Evolutionary conservation across 176 grass and related monocot genomes (phyloP).

Genomic region (Triticum turgidum): DNA sequence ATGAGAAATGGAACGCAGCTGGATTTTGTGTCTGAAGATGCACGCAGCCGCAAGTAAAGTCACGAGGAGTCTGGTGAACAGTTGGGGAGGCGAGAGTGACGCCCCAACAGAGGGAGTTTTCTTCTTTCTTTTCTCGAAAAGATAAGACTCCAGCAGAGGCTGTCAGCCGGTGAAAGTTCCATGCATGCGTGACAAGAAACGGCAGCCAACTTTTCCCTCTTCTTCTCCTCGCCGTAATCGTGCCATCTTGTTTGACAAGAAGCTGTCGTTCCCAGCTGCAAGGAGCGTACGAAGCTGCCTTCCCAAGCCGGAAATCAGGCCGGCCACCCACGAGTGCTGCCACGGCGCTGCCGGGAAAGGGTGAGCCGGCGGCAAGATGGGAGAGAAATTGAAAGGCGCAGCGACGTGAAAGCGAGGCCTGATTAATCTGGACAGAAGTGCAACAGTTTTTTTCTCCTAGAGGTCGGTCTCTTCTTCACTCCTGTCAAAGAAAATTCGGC

Average conservation of each 20-base stretch:
- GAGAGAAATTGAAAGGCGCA: background rate
- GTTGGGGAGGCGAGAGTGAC: background rate
- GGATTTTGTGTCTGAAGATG: background rate
- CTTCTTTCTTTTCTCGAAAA: too few relatives aligned
- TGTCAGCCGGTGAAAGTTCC: background rate
- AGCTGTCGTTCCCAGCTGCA: background rate
- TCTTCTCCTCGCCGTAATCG: background rate
- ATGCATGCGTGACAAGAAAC: background rate
- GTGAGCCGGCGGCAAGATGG: too few relatives aligned
- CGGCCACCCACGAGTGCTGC: background rate
- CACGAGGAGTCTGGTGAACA: background rate
- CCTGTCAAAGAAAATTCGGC: background rate
- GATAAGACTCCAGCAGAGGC: background rate
- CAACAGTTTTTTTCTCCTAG: background rate
- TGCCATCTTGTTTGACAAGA: conserved; percentile 6
- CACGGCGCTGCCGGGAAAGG: too few relatives aligned
- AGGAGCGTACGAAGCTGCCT: background rate
- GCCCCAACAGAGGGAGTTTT: background rate
- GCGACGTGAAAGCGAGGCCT: background rate
- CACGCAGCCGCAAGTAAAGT: background rate
- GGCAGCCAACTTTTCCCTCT: background rate
- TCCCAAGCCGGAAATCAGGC: background rate
- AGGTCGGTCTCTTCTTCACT: background rate
- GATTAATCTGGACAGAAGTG: background rate
- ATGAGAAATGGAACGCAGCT: too few relatives aligned